phyloP scores from a whole-genome alignment of 306 rosid species.

The Astragalus membranaceus region DNA sequence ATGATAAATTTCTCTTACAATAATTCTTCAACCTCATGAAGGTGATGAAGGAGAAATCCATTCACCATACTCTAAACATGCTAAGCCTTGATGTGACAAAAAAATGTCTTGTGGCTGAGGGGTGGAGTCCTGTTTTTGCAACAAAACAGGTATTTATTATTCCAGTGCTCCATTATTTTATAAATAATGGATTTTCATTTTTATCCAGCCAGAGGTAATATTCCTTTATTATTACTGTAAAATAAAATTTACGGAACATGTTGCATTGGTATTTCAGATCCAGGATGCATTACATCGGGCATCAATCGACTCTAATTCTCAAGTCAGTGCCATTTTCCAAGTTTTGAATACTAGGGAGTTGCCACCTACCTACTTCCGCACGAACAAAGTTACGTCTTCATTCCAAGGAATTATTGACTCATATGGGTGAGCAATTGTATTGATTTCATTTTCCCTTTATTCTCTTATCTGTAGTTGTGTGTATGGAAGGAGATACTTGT shows the following conservation, averaged over 20 bases:
- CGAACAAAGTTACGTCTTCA: constrained; percentile 67
- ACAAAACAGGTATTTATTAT: constrained; percentile 58
- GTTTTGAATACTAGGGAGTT: constrained; percentile 64
- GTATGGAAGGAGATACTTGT: constrained; percentile 8
- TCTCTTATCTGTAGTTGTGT: neutral
- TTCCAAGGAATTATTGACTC: constrained; percentile 81
- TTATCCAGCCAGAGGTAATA: constrained; percentile 7
- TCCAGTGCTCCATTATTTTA: neutral
- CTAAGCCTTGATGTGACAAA: constrained; percentile 93
- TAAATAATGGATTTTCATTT: constrained; percentile 6
- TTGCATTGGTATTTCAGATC: constrained; percentile 38
- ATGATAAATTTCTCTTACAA: constrained; percentile 26
- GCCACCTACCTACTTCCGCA: constrained; percentile 65
- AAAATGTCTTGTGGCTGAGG: constrained; percentile 95
- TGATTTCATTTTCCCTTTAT: constrained; percentile 2
- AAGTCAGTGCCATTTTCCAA: constrained; percentile 72
- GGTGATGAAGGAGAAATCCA: constrained; percentile 93
- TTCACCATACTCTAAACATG: constrained; percentile 89
- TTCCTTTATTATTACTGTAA: neutral
- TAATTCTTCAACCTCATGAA: constrained; percentile 35
- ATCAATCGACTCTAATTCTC: constrained; percentile 61
- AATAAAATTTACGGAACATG: constrained; percentile 3
- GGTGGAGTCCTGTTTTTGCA: constrained; percentile 93
- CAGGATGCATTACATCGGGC: constrained; percentile 63
- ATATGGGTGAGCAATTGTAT: constrained; percentile 59